Conservation (phyloP, 2,329 filamentous ascomycete species). For the Venturia nashicola region DNA sequence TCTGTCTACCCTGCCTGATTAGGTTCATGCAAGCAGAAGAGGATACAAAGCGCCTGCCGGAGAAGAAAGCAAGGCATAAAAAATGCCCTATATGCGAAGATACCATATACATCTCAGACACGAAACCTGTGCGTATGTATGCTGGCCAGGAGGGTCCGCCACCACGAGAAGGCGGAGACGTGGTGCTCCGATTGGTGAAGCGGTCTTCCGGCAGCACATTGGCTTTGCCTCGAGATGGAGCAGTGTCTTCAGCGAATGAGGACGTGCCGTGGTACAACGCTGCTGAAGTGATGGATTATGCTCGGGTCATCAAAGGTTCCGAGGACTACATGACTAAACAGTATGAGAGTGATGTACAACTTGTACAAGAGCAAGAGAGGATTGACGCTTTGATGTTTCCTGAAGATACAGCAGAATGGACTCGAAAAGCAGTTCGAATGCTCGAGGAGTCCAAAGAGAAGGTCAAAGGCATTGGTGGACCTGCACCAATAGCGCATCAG, state of each 20-base stretch:
- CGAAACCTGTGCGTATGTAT: conserved; percentile 82
- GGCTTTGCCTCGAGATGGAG: conserved; percentile 73
- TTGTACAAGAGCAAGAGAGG: conserved; percentile 62
- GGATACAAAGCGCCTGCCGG: conserved; percentile 44
- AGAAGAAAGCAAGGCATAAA: conserved; percentile 71
- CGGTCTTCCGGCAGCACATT: conserved; percentile 70
- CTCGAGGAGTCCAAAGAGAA: conserved; percentile 69
- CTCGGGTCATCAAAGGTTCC: conserved; percentile 88
- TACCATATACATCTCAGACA: conserved; percentile 81
- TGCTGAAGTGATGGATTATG: conserved; percentile 88
- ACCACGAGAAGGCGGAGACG: conserved; percentile 74
- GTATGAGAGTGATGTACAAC: conserved; percentile 65
- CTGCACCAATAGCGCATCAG: conserved; percentile 27
- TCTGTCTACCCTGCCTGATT: conserved; percentile 85
- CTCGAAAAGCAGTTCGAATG: conserved; percentile 64
- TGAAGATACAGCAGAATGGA: conserved; percentile 79
- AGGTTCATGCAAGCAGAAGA: conserved; percentile 87
- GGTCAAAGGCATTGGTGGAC: conserved; percentile 53
- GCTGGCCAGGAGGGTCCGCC: conserved; percentile 72
- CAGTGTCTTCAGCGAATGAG: conserved; percentile 56
- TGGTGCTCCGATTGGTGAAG: conserved; percentile 77
- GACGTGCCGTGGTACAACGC: conserved; percentile 93
- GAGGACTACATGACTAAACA: conserved; percentile 76
- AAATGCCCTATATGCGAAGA: conserved; percentile 97
- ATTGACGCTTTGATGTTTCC: conserved; percentile 89